Evolutionary conservation across 805 yeast genomes (phyloP).

Genomic region (Candida sonorensis): DNA sequence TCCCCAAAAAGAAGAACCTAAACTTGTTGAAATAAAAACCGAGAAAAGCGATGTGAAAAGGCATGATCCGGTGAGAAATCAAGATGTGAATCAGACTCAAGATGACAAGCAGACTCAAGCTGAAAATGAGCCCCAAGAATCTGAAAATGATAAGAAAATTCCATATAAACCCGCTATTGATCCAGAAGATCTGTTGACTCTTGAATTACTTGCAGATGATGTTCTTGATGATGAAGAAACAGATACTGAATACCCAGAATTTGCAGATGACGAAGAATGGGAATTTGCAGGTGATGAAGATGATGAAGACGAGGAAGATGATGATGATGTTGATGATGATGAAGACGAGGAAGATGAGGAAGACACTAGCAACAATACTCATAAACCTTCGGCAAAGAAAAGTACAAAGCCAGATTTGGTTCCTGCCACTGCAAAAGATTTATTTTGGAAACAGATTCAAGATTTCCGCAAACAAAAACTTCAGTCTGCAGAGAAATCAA

Average conservation of each 20-base stretch:
- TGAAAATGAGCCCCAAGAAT: neutral
- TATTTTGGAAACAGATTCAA: slow-evolving; percentile 36
- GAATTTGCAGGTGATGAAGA: slow-evolving; percentile 23
- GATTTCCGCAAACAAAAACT: slow-evolving; percentile 21
- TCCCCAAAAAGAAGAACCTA: neutral
- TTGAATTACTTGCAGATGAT: slow-evolving; percentile 50
- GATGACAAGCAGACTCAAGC: neutral
- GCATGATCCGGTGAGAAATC: slow-evolving; percentile 1
- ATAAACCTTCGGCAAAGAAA: too few species aligned
- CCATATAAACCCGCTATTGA: slow-evolving; percentile 27
- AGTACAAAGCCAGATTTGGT: too few species aligned
- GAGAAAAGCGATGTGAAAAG: neutral
- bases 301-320: slow-evolving; percentile 13
- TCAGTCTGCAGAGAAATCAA: slow-evolving; percentile 1
- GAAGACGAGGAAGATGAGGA: neutral
- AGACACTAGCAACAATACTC: neutral
- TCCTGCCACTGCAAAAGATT: slow-evolving; percentile 26
- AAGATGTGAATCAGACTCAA: slow-evolving; percentile 1
- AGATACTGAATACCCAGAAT: slow-evolving; percentile 19
- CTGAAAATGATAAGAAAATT: too few species aligned
- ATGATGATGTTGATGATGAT: slow-evolving; percentile 9
- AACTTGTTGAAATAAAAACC: too few species aligned
- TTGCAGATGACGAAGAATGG: slow-evolving; percentile 15
- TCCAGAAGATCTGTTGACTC: slow-evolving; percentile 40
- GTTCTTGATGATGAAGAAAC: slow-evolving; percentile 24